A percentile compares a stretch with the other conserved stretches of the same genome.
phyloP scores from a whole-genome alignment of 352 stramenopile species.

The Phytophthora ohioensis region DNA sequence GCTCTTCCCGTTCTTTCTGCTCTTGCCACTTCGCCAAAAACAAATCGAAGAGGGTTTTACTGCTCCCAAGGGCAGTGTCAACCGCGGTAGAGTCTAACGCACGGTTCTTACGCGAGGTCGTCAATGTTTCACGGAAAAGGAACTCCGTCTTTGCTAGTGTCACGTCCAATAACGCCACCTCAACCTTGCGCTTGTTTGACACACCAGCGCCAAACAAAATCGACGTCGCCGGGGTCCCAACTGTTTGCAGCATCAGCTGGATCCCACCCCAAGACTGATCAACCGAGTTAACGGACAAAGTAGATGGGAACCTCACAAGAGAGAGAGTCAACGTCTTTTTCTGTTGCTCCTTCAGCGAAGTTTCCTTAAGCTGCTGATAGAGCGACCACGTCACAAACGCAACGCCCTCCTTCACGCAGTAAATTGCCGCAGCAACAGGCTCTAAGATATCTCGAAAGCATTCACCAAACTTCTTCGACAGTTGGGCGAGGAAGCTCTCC shows the following conservation, averaged over 20 bases:
- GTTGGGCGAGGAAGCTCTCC: slow-evolving; percentile 76
- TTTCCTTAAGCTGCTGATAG: slow-evolving; percentile 61
- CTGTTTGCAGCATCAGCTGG: slow-evolving; percentile 62
- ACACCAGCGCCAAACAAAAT: slow-evolving; percentile 54
- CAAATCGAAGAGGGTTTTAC: slow-evolving; percentile 81
- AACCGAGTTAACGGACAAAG: slow-evolving; percentile 32
- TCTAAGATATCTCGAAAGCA: slow-evolving; percentile 89
- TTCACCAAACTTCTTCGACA: slow-evolving; percentile 73
- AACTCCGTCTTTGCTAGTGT: slow-evolving; percentile 76
- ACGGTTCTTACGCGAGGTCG: slow-evolving; percentile 31
- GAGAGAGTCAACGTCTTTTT: slow-evolving; percentile 63
- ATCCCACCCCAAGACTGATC: slow-evolving; percentile 84
- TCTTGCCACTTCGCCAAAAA: slow-evolving; percentile 90
- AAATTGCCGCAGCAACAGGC: slow-evolving; percentile 78
- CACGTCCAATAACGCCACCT: slow-evolving; percentile 79
- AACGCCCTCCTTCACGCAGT: slow-evolving; percentile 89
- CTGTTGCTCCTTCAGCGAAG: slow-evolving; percentile 48
- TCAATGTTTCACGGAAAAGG: slow-evolving; percentile 61
- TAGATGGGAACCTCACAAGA: slow-evolving; percentile 78
- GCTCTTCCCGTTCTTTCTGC: slow-evolving; percentile 79
- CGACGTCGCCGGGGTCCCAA: slow-evolving; percentile 51
- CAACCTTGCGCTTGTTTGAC: slow-evolving; percentile 64
- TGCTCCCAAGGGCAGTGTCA: slow-evolving; percentile 60
- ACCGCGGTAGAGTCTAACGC: slow-evolving; percentile 32
- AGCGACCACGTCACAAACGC: slow-evolving; percentile 74